Evolutionary conservation across 2,329 filamentous ascomycete genomes (phyloP).

Genomic region (Sarocladium oryzae): DNA sequence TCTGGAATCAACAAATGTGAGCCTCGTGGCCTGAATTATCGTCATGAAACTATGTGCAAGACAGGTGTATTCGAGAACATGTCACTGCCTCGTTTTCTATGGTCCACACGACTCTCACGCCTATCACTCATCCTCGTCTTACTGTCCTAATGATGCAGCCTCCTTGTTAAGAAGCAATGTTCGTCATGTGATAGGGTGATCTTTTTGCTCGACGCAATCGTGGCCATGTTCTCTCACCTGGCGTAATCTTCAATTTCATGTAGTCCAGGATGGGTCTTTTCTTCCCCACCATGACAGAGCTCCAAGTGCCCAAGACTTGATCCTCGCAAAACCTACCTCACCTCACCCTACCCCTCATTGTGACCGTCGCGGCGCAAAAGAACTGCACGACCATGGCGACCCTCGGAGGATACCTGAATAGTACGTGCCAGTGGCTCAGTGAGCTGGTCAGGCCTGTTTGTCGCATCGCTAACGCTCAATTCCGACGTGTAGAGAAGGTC

Average conservation of each 20-base stretch:
- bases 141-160: too few relatives aligned
- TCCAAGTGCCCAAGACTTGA: not conserved
- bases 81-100: too few relatives aligned
- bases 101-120: too few relatives aligned
- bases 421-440: constrained; percentile 20
- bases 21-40: too few relatives aligned
- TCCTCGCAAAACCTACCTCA: not conserved
- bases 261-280: not conserved
- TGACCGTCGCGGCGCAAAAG: not conserved
- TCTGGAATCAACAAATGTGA: too few relatives aligned
- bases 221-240: not conserved
- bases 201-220: too few relatives aligned
- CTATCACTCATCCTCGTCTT: too few relatives aligned
- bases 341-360: not conserved
- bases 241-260: not conserved
- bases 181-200: too few relatives aligned
- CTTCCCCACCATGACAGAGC: constrained; percentile 10
- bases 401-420: constrained; percentile 39
- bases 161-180: too few relatives aligned
- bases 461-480: not conserved
- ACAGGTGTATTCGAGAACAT: too few relatives aligned
- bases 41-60: too few relatives aligned
- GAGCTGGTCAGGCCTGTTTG: not conserved
- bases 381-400: constrained; percentile 30
- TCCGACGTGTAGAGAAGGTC: constrained; percentile 65